These are phyloP conservation scores for Candida glaebosa DNA, from an alignment of 805 yeast species.

Conservation along the genomic window DNA sequence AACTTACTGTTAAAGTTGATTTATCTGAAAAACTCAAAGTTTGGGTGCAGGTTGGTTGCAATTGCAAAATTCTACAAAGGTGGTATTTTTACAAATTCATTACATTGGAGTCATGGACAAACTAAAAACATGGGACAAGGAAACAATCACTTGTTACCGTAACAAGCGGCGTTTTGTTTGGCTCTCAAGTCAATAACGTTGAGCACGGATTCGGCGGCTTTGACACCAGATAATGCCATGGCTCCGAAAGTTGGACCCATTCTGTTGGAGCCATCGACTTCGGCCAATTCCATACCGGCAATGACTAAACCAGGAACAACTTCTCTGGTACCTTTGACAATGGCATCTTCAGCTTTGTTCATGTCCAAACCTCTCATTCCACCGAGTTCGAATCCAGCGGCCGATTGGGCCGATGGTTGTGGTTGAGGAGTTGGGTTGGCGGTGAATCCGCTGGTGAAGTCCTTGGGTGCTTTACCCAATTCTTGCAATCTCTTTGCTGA, in stretches of 20 bases:
- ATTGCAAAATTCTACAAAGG: conserved; percentile 1
- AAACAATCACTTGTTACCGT: conserved; percentile 4
- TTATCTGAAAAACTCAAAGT: neutral
- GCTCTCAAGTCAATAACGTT: conserved; percentile 33
- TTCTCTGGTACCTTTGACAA: conserved; percentile 67
- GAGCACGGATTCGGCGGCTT: conserved; percentile 62
- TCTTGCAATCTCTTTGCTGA: conserved; percentile 59
- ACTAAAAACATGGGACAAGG: neutral
- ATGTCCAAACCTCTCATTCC: conserved; percentile 80
- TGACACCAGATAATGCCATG: conserved; percentile 74
- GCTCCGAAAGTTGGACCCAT: conserved; percentile 88
- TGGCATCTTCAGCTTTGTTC: conserved; percentile 74
- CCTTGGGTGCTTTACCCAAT: conserved; percentile 39
- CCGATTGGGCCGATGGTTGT: conserved; percentile 9
- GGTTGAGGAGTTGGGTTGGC: conserved; percentile 7
- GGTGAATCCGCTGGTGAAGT: conserved; percentile 33
- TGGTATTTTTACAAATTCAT: neutral
- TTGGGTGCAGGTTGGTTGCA: conserved; percentile 1
- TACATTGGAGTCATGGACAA: neutral
- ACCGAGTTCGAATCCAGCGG: conserved; percentile 37
- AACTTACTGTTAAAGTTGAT: too few species aligned
- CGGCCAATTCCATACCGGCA: conserved; percentile 77
- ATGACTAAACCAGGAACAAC: conserved; percentile 64
- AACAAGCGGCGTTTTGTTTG: conserved; percentile 25
- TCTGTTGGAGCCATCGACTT: conserved; percentile 72